A percentile compares a stretch with the other conserved stretches of the same genome.
Evolutionary conservation across 2,329 filamentous ascomycete genomes (phyloP).

Genomic region (Stagonosporopsis chrysanthemi): DNA sequence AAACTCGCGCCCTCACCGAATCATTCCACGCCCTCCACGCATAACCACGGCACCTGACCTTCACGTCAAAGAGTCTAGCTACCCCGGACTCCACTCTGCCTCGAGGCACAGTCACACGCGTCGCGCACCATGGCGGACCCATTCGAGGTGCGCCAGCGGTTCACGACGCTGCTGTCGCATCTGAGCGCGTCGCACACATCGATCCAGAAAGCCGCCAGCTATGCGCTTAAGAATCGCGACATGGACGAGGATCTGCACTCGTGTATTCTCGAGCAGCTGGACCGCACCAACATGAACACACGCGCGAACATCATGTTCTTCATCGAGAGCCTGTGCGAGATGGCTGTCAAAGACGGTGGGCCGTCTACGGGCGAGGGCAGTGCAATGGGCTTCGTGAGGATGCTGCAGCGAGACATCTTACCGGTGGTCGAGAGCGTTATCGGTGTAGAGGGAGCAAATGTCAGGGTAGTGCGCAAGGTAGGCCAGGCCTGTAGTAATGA

Average conservation of each 20-base stretch:
- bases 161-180: constrained; percentile 87
- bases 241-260: constrained; percentile 97
- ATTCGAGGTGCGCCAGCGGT: constrained; percentile 98
- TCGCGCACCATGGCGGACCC: constrained; percentile 72
- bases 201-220: constrained; percentile 90
- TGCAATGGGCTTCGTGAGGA: constrained; percentile 82
- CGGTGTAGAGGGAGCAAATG: constrained; percentile 87
- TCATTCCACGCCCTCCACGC: not conserved
- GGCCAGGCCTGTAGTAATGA: not conserved
- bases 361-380: constrained; percentile 71
- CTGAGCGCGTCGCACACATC: constrained; percentile 90
- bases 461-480: constrained; percentile 88
- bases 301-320: constrained; percentile 99
- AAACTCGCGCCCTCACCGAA: not conserved
- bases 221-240: constrained; percentile 91
- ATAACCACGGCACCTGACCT: not conserved
- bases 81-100: not conserved
- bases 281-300: constrained; percentile 95
- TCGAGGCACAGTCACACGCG: not conserved
- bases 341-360: constrained; percentile 78
- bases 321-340: constrained; percentile 91
- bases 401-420: constrained; percentile 94
- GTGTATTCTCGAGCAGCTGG: constrained; percentile 95
- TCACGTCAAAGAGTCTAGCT: not conserved
- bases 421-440: constrained; percentile 92